A percentile compares a stretch with the other conserved stretches of the same genome.
Evolutionary conservation across 2,329 filamentous ascomycete species (phyloP).

Genomic region (Ophiosphaerella korrae): DNA sequence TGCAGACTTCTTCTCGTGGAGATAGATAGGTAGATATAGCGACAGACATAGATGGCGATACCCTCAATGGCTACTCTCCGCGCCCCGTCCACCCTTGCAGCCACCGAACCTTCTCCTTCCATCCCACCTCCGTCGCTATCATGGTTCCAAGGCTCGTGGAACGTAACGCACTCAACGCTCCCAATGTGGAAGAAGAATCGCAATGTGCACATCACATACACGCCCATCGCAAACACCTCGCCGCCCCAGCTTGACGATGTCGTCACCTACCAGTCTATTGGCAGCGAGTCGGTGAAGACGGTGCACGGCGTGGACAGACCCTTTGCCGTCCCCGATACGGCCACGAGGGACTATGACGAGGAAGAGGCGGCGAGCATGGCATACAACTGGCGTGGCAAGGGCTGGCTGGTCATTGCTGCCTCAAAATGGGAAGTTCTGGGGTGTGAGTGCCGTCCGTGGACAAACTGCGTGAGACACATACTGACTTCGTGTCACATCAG

Average conservation of each 20-base stretch:
- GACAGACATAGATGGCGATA: not conserved
- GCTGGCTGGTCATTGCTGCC: slow-evolving; percentile 71
- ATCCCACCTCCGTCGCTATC: slow-evolving; percentile 44
- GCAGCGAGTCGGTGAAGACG: slow-evolving; percentile 58
- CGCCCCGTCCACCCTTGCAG: slow-evolving; percentile 29
- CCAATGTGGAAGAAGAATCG: slow-evolving; percentile 78
- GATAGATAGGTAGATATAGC: not conserved
- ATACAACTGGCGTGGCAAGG: slow-evolving; percentile 75
- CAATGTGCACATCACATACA: slow-evolving; percentile 82
- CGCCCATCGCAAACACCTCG: slow-evolving; percentile 38
- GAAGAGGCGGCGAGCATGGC: slow-evolving; percentile 55
- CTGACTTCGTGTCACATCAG: no score
- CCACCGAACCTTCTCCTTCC: slow-evolving; percentile 18
- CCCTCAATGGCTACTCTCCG: slow-evolving; percentile 29
- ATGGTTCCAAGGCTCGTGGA: slow-evolving; percentile 42
- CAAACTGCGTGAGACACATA: no score
- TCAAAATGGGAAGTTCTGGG: slow-evolving; percentile 83
- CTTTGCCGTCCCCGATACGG: slow-evolving; percentile 32
- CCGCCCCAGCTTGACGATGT: slow-evolving; percentile 66
- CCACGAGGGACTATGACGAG: not conserved
- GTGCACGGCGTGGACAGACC: slow-evolving; percentile 69
- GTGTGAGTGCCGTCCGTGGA: slow-evolving; percentile 46
- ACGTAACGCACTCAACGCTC: slow-evolving; percentile 47
- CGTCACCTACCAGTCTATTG: slow-evolving; percentile 69
- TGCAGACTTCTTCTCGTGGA: not conserved